Evolutionary conservation across 108 stramenopile species (phyloP), one percentile per base, ranked within the genome.

Genomic region (Mayamaea pseudoterrestris): DNA sequence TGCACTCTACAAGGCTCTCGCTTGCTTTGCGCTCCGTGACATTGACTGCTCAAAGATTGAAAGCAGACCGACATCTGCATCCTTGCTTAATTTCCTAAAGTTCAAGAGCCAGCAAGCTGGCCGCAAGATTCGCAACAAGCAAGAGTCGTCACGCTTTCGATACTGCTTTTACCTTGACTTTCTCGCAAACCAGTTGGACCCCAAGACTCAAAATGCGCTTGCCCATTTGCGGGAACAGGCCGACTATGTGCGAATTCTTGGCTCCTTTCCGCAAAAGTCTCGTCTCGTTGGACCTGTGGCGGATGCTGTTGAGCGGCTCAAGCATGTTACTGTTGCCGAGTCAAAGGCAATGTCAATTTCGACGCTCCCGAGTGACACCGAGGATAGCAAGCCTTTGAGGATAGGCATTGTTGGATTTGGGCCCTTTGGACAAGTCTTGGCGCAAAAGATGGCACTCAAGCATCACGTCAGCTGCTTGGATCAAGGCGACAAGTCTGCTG

Each of bases 21-120:
- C 94, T 2, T 95, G 94, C 65, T 98, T 98, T 58, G 73, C 78
- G 20, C 51, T 95, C 49, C 59, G 95, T 22, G 93, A 98, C 49
- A 93, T 98, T 51, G 94, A 96, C 62, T 93, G 93, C 73, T 69
- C 73, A 47, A 98, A 98, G 69, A 95, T 98, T 55, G 97, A 98
- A 69, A 83, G 79, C 17, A 71, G 97, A 1, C 97, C 97, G 1
- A 93, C 87, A 29, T 81, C 79, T 23, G 91, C 86, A 16, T 73
- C 73, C 21, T 51, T 93, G 29, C 46, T 93, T 22, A 83, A 79
- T 52, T 89, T 73, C 48, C 63, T 93, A 6, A 84, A 83, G 43
- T 93, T 89, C 47, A 63, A 70, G 21, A 83, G 61, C 48, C 59
- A 71, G 27, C 65, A 68, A 60, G 30, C 55, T 50, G 76, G 68